Base-by-base conservation (phyloP, 768 basidiomycete species). In the Cyclocybe aegerita region DNA sequence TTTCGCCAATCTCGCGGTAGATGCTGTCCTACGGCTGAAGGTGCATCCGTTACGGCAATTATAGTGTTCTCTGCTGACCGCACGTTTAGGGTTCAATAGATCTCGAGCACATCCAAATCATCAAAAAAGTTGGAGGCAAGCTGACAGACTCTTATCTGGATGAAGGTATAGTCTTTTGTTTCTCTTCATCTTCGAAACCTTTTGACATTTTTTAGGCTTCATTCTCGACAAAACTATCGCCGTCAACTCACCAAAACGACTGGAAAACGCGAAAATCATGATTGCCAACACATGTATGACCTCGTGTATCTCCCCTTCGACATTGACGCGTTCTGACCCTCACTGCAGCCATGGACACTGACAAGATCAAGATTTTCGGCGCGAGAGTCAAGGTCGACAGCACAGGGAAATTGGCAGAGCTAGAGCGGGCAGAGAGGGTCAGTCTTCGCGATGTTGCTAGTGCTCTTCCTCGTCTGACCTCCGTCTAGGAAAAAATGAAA, bases 51-150 rank as follows among this genome's bases (percentile, higher is more conserved):
- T 31, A 7, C 11, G 16, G 1, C 4, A 6, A 31, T 39, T n/a
- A 9, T 3, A 17, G 7, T 31, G 43, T 12, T 38, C 12, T 42
- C 37, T n/a, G 16, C 34, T 55, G 42, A 59, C 34, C n/a, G 1
- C n/a, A 34, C 7, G 11, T 43, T 6, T 60, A 93, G 89, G 97
- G 97, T 34, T 97, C 94, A 34, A 94, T 91, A 44, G 89, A 98
- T 71, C 77, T 99, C 32, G 96, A 99, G 58, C 94, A 98, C 68
- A 98, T 99, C 57, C 96, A 99, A 70, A 88, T 98, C 68, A 99
- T 98, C 76, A 99, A 99, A 81, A 98, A 98, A 72, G 92, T 91
- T n/a, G 96, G 96, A 50, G 96, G 96, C 44, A 99, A 98, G 75
- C 79, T 99, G 60, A 96, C 93, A 0, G 96, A 98, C 62, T 96